phyloP scores from a whole-genome alignment of 352 stramenopile species.

The Globisporangium sylvaticum region DNA sequence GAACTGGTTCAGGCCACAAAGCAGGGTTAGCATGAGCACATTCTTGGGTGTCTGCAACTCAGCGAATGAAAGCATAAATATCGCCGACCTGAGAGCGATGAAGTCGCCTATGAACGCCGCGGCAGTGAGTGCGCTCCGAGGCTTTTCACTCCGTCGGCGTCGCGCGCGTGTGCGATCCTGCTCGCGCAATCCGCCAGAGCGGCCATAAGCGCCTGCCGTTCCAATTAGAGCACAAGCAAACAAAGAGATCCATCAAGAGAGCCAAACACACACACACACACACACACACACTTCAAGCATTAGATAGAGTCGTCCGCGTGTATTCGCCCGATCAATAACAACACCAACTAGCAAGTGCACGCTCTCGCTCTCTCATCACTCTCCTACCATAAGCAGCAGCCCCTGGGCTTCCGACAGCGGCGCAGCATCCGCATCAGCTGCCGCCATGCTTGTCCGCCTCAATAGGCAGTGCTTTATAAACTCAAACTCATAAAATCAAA shows the following conservation, averaged over 20 bases:
- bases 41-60: not conserved
- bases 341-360: not conserved
- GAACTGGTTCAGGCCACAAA: conserved; percentile 9
- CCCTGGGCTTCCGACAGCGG: conserved; percentile 13
- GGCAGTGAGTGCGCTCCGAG: not conserved
- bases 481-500: conserved; percentile 8
- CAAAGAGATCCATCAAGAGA: not conserved
- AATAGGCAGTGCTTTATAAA: not conserved
- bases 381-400: conserved; percentile 16
- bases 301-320: not conserved
- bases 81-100: conserved; percentile 16
- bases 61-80: too few relatives aligned
- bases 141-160: not conserved
- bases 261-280: not conserved
- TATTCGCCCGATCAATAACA: conserved; percentile 2
- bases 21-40: not conserved
- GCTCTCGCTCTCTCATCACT: not conserved
- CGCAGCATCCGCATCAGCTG: not conserved
- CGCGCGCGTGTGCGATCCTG: not conserved
- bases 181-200: not conserved
- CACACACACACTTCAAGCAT: not conserved
- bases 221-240: not conserved
- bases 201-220: not conserved
- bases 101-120: conserved; percentile 11
- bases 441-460: not conserved